Base-by-base conservation (phyloP, 2,329 filamentous ascomycete species). In the Phaeoacremonium minimum region DNA sequence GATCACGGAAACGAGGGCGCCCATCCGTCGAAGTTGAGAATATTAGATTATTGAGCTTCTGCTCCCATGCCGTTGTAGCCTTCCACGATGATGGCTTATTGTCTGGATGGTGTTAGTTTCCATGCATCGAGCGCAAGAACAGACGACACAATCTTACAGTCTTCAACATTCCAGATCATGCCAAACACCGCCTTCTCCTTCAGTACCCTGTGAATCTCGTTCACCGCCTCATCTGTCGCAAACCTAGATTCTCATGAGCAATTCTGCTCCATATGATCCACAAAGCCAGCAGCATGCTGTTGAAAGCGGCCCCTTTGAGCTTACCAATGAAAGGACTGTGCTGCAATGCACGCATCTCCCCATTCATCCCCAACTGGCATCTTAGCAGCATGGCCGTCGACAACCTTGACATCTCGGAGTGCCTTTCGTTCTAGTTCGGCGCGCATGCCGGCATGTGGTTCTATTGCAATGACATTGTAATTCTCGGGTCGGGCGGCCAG, bases 161-260 rank as follows among this genome's bases (percentile, higher is more conserved):
- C 79, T 54, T 87, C 83, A 41, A 82, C 66, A 48, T 87, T 87
- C 84, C 85, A 88, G 36, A 88, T 80, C 55, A 85, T 57, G 12
- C 78, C 83, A 18, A 88, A 64, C 18, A 67, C 66, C 6, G 73
- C 74, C 6, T 71, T 71, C 1, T 77, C 77, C 49, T 72, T 73
- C 32, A 88, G 59, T 0, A 84, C 71, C 32, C 83, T 73, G 46
- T 78, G 71, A n/a, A 88, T 82, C 48, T 87, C 82, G 31, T 64
- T 58, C 18, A 89, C 60, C 0, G 82, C 66, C 22, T 75, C 69
- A 29, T 71, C 60, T 36, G 72, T 84, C 28, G 83, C 77, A 59
- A 88, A 88, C 83, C 83, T 81, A 33, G n/a, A n/a, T n/a, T n/a
- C n/a, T n/a, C n/a, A n/a, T n/a, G n/a, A n/a, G n/a, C n/a, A n/a